Evolutionary conservation across 2,329 filamentous ascomycete genomes (phyloP), one percentile per base, ranked within the genome.

Genomic region (Madurella mycetomatis): DNA sequence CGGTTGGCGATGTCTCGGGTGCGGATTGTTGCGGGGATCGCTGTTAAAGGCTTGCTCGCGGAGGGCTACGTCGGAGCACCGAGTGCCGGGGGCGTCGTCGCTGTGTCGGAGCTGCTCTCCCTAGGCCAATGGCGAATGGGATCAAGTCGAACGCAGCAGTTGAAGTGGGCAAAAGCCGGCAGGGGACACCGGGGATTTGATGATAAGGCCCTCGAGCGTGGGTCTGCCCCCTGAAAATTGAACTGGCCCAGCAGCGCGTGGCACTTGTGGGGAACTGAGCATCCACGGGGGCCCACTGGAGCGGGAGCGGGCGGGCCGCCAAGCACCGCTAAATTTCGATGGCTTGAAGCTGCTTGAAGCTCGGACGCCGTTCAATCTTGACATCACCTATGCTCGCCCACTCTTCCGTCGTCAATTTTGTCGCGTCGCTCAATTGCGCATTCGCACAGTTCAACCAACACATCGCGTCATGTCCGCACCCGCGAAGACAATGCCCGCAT

Each of bases 401-500:
- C 50, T 40, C 32, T 51, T 11, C 34, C 16, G 30, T 5, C 44
- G 13, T 34, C 18, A 37, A 25, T 41, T 25, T 34, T 53, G 30
- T 34, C 46, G 41, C 45, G 17, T 50, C 7, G 31, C 46, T 13
- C 45, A 9, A 47, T 5, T 34, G 17, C n/a, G n/a, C 49, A 47
- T 31, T 30, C 42, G 11, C 39, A 19, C 15, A 11, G 12, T 31
- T 37, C 34, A 40, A 51, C 46, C 15, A 17, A 11, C 31, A 42
- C 47, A 8, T 25, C 47, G 34, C 13, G 49, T 63, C 50, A 68
- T 72, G 56, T 67, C 69, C 5, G 47, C 55, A 30, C 17, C 53
- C 25, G 37, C 47, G 32, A 57, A 43, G 45, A 16, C 55, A 13
- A 13, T 54, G 75, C 92, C 92, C 34, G 77, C 81, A 78, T 99